Conservation (phyloP, 257 asterid species). For the Fraxinus pennsylvanica region DNA sequence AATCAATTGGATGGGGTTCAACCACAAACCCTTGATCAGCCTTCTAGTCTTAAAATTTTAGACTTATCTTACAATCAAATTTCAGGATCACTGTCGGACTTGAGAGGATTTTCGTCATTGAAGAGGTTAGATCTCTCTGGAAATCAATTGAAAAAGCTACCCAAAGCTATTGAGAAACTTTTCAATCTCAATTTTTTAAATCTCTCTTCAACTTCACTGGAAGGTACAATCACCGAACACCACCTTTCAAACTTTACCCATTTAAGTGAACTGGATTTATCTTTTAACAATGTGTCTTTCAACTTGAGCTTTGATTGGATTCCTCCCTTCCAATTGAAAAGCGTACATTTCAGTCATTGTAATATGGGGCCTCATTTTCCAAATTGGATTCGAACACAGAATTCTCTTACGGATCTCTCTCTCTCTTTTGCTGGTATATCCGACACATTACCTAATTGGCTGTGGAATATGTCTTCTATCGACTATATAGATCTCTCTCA, state of each 20-base stretch:
- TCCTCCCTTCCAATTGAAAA: constrained; percentile 26
- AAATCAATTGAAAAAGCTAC: constrained; percentile 15
- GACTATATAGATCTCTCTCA: constrained; percentile 28
- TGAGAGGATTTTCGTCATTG: constrained; percentile 4
- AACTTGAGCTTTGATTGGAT: constrained; percentile 21
- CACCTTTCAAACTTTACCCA: constrained; percentile 22
- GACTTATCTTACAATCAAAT: constrained; percentile 17
- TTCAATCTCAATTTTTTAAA: constrained; percentile 19
- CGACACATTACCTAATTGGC: constrained; percentile 34
- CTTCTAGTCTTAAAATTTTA: constrained; percentile 21
- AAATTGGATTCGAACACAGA: constrained; percentile 36
- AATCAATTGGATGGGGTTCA: constrained; percentile 7
- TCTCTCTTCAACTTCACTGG: constrained; percentile 20
- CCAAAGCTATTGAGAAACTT: constrained; percentile 24
- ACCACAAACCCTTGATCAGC: constrained; percentile 19
- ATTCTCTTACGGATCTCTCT: constrained; percentile 8
- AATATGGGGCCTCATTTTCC: constrained; percentile 39
- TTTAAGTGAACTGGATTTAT: constrained; percentile 23
- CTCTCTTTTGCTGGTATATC: constrained; percentile 32
- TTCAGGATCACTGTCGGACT: constrained; percentile 22
- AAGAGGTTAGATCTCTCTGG: neutral
- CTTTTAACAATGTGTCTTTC: constrained; percentile 26
- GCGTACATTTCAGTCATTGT: too few relatives aligned
- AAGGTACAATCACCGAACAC: constrained; percentile 33
- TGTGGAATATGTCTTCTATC: constrained; percentile 32